These are phyloP conservation scores for Solanum chmielewskii DNA, from an alignment of 257 asterid species.

Conservation along the genomic window DNA sequence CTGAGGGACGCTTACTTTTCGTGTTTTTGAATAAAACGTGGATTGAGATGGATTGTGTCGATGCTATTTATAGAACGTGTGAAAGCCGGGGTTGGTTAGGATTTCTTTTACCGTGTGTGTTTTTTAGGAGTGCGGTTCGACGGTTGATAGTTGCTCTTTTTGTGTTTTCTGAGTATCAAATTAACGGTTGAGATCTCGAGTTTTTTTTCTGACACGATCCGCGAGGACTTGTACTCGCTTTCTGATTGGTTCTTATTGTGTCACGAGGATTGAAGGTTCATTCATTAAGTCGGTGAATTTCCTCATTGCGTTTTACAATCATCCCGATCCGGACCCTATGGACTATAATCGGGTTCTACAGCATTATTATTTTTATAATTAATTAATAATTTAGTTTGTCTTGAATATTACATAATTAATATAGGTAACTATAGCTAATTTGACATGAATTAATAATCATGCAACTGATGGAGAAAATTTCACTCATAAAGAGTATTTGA, in stretches of 20 bases:
- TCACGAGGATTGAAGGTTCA: not conserved
- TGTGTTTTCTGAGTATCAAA: not conserved
- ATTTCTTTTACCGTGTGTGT: not conserved
- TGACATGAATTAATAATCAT: not conserved
- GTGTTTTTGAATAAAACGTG: not conserved
- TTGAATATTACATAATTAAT: not conserved
- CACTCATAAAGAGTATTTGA: not conserved
- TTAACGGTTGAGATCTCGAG: not conserved
- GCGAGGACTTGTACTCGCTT: not conserved
- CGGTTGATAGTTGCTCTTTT: not conserved
- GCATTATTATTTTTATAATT: not conserved
- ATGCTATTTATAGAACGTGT: not conserved
- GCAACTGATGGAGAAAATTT: not conserved
- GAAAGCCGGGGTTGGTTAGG: not conserved
- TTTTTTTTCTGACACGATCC: not conserved
- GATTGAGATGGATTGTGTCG: not conserved
- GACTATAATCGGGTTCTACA: not conserved
- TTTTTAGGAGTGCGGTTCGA: not conserved
- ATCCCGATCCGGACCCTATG: not conserved
- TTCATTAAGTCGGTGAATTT: not conserved
- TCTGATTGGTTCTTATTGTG: not conserved
- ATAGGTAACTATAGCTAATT: not conserved
- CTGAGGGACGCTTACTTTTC: fast-evolving
- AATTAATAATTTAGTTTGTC: not conserved
- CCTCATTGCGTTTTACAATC: not conserved